Evolutionary conservation across 2,329 filamentous ascomycete species (phyloP), one percentile per base, ranked within the genome.

Genomic region (Fusarium sp.): DNA sequence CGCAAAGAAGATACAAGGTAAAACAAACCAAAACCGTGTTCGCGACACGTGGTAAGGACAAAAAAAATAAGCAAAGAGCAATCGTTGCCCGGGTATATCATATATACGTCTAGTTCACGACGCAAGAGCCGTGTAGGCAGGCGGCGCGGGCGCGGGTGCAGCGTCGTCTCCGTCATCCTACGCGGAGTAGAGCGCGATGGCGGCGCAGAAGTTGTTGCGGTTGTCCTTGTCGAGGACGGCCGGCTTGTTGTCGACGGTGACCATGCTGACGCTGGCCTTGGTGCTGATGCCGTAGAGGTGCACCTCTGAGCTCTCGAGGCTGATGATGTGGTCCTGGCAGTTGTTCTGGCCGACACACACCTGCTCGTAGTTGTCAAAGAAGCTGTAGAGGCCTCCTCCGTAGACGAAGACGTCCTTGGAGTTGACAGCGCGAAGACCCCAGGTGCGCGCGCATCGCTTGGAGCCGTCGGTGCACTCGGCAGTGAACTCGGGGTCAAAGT

Each of bases 281-380:
- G 91, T 93, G 78, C 83, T 91, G 52, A 93, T 76, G 7, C 85
- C 91, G 63, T 85, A 91, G 34, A 93, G 74, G 65, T 86, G 80
- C 35, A 92, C 80, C 47, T 81, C 87, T 32, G 83, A 90, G 72
- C 85, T 84, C 75, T 92, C 88, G 32, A 94, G 79, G 67, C 86
- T 87, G 42, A 93, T 83, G 79, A 95, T 93, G 77, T 92, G 89
- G 55, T 88, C 82, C 77, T 94, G 91, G 79, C 91, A 95, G 65
- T 84, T 85, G 73, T 91, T 84, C 9, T 81, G 82, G 34, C 77
- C 75, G 13, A 93, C 83, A 70, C 91, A 95, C 15, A 81, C 80
- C 76, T 93, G 89, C 34, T 78, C 80, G 77, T 94, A 94, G 81
- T 93, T 92, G 75, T 94, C 85, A 72, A 92, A 94, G 84, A 94